A percentile compares a stretch with the other conserved stretches of the same genome.
Evolutionary conservation across 192 early-diverging fungal species (phyloP).

Genomic region (Mortierella claussenii): DNA sequence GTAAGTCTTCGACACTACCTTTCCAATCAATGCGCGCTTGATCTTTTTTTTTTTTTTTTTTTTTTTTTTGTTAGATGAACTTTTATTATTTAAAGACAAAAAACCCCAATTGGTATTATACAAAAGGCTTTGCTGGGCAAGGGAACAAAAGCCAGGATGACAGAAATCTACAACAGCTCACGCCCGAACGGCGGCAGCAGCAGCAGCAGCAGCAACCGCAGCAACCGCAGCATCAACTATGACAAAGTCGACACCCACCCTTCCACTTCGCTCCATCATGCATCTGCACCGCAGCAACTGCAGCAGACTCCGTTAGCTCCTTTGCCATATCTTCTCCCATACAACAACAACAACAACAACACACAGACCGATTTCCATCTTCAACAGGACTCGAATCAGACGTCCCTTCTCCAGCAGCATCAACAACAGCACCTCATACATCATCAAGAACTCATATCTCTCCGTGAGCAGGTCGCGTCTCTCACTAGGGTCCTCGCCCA

Average conservation of each 20-base stretch:
- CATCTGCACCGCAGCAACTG: too few species aligned
- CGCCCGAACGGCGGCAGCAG: not conserved
- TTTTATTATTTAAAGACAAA: not conserved
- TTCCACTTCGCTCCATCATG: too few species aligned
- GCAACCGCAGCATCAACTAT: not conserved
- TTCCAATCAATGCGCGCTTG: too few species aligned
- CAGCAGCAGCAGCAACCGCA: not conserved
- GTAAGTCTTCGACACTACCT: conserved; percentile 3
- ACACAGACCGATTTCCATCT: not conserved
- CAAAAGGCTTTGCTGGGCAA: not conserved
- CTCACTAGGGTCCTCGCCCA: not conserved
- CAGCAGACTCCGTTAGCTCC: too few species aligned
- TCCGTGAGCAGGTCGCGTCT: not conserved
- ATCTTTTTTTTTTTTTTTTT: not conserved
- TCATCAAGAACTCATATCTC: not conserved
- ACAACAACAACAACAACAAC: not conserved
- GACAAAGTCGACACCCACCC: not conserved
- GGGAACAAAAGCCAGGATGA: not conserved
- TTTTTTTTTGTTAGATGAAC: not conserved
- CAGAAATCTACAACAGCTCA: not conserved
- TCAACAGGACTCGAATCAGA: not conserved
- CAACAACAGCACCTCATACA: too few species aligned
- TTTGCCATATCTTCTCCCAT: not conserved
- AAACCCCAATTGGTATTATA: conserved; percentile 4
- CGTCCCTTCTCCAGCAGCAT: not conserved